These are phyloP conservation scores for Syzygium oleosum DNA, from an alignment of 345 rosid genomes.

Conservation along the genomic window DNA sequence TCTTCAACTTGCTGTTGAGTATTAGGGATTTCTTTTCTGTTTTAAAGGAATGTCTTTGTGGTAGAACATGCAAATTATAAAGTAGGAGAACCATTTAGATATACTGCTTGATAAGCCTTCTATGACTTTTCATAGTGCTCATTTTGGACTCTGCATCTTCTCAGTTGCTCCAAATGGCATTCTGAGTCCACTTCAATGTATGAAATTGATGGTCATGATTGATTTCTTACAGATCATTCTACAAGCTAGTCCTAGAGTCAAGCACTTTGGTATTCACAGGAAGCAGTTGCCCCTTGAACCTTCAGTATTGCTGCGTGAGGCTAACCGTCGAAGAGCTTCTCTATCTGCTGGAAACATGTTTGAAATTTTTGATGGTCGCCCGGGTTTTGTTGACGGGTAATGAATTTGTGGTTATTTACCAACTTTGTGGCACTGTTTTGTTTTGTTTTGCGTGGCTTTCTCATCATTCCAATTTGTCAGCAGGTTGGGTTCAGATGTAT, in stretches of 20 bases:
- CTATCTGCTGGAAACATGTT: slow-evolving; percentile 86
- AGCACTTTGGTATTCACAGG: slow-evolving; percentile 83
- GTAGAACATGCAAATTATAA: not conserved
- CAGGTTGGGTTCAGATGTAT: slow-evolving; percentile 14
- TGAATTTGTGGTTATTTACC: slow-evolving; percentile 9
- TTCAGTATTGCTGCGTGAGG: slow-evolving; percentile 84
- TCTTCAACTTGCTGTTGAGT: not conserved
- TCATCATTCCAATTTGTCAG: not conserved
- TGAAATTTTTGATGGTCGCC: slow-evolving; percentile 60
- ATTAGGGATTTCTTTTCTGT: not conserved
- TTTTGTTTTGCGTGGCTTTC: not conserved
- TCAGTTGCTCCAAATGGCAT: not conserved
- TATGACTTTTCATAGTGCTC: not conserved
- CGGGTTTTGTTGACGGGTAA: slow-evolving; percentile 68
- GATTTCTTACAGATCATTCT: slow-evolving; percentile 56
- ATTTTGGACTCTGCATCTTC: not conserved
- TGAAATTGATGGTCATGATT: not conserved
- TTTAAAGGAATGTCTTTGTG: not conserved
- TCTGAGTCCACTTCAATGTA: not conserved
- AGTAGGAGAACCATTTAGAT: not conserved
- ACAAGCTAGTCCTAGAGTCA: slow-evolving; percentile 58
- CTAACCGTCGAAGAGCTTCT: slow-evolving; percentile 93
- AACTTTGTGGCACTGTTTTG: not conserved
- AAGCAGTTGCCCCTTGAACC: slow-evolving; percentile 96
- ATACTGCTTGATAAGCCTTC: not conserved